Evolutionary conservation across 2,329 filamentous ascomycete genomes (phyloP), one percentile per base, ranked within the genome.

Genomic region (Atkinsonella texensis): DNA sequence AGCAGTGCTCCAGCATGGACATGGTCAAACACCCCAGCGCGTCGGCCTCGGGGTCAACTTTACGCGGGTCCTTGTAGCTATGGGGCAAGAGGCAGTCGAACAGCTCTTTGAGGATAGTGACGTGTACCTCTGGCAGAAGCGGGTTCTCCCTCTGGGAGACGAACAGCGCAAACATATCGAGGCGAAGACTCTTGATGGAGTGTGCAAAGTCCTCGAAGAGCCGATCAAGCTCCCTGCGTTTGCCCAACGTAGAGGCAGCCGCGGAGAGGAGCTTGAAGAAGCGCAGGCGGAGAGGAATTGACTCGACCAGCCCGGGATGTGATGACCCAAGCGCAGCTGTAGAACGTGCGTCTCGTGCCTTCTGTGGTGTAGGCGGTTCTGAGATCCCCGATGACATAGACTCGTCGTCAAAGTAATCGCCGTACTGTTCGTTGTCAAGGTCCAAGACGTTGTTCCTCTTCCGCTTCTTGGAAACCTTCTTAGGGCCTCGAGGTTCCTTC

Each of bases 141-240:
- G 62, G 58, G 9, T 66, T 69, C 10, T 63, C 56, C 23, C 62
- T 59, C 57, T 62, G 66, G 49, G 50, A 72, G 67, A 55, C 72
- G 56, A 86, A 75, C 1, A 77, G 67, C 6, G 74, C 66, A 58
- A 86, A 86, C 18, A 76, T 64, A 1, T 73, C 65, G 1, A 84
- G 68, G 0, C 83, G 77, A 1, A 84, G 68, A n/a, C 74, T 71
- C 53, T 77, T 76, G 38, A 86, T 65, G 51, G 72, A 71, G 48
- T 78, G 73, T 35, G 77, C 74, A 57, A 80, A 76, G 38, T 75
- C 71, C 56, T 80, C 75, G 60, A 83, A 83, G 17, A 87, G 73
- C 39, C 76, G 74, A 13, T 74, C 68, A 7, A 78, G 64, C 35
- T 71, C 62, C 18, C 69, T 65, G 2, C 63, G 64, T 11, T 62